These are phyloP conservation scores for Rubia yunnanensis DNA, from an alignment of 257 asterid genomes.

Conservation along the genomic window DNA sequence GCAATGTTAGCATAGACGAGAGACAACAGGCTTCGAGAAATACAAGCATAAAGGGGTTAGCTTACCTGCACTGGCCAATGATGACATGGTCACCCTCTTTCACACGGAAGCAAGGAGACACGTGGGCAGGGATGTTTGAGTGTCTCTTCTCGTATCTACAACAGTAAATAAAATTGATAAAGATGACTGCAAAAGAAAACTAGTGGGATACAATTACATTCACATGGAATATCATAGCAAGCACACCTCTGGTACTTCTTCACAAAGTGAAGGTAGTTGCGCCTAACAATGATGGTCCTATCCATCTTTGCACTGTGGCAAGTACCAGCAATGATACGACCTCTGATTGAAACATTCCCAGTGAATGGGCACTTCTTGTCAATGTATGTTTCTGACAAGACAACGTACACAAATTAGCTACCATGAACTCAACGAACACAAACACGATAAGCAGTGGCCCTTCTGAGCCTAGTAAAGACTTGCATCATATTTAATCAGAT, in stretches of 20 bases:
- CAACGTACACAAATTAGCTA: background rate
- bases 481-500: too few species aligned
- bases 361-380: conserved; percentile 86
- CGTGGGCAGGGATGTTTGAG: conserved; percentile 72
- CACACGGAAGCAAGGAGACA: conserved; percentile 86
- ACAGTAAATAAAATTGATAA: background rate
- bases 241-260: conserved; percentile 71
- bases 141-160: conserved; percentile 77
- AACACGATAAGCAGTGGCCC: too few species aligned
- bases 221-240: background rate
- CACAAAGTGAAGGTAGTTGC: conserved; percentile 70
- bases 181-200: too few species aligned
- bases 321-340: conserved; percentile 74
- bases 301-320: conserved; percentile 92
- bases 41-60: background rate
- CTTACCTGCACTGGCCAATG: conserved; percentile 82
- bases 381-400: conserved; percentile 48
- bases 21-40: background rate
- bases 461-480: too few species aligned
- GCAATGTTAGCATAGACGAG: background rate
- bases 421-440: background rate
- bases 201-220: background rate
- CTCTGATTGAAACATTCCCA: conserved; percentile 74
- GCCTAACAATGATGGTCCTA: conserved; percentile 61
- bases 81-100: conserved; percentile 74